phyloP scores from a whole-genome alignment of 1,284 basidiomycete genomes.

The Ceraceosorus guamensis region DNA sequence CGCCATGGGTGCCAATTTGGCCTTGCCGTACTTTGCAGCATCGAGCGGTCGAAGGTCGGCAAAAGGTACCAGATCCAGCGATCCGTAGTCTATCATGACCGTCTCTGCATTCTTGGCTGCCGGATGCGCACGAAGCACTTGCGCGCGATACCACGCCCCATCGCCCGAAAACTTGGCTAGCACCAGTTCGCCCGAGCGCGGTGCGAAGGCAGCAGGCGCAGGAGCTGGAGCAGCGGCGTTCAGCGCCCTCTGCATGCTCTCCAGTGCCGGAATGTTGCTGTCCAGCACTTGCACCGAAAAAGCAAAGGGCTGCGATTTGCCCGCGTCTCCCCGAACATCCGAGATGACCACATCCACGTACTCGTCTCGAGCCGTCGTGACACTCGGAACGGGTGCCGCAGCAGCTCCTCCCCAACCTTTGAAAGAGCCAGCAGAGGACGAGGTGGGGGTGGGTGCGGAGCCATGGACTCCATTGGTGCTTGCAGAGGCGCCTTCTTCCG shows the following conservation, averaged over 20 bases:
- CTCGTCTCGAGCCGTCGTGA: constrained; percentile 58
- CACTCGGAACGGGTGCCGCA: constrained; percentile 12
- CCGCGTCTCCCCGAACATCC: constrained; percentile 60
- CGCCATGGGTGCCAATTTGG: constrained; percentile 23
- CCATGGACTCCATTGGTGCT: constrained; percentile 9
- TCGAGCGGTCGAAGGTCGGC: constrained; percentile 31
- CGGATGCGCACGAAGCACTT: constrained; percentile 21
- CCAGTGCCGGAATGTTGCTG: constrained; percentile 57
- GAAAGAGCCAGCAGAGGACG: neutral
- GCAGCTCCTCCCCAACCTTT: constrained; percentile 1
- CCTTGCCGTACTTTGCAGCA: constrained; percentile 23
- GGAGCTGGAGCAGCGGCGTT: constrained; percentile 70
- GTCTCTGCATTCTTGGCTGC: constrained; percentile 25
- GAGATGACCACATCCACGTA: constrained; percentile 88
- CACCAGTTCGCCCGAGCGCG: constrained; percentile 2
- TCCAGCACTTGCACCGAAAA: constrained; percentile 78
- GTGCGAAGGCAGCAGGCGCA: constrained; percentile 29
- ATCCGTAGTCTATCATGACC: constrained; percentile 37
- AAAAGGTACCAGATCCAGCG: constrained; percentile 26
- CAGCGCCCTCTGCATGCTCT: constrained; percentile 89
- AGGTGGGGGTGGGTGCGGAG: constrained; percentile 1
- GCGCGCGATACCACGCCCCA: constrained; percentile 40
- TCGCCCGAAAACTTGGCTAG: constrained; percentile 54
- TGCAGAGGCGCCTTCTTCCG: constrained; percentile 16
- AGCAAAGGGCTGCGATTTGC: constrained; percentile 58